phyloP scores from a whole-genome alignment of 257 asterid species.

The Jacaranda copaia region DNA sequence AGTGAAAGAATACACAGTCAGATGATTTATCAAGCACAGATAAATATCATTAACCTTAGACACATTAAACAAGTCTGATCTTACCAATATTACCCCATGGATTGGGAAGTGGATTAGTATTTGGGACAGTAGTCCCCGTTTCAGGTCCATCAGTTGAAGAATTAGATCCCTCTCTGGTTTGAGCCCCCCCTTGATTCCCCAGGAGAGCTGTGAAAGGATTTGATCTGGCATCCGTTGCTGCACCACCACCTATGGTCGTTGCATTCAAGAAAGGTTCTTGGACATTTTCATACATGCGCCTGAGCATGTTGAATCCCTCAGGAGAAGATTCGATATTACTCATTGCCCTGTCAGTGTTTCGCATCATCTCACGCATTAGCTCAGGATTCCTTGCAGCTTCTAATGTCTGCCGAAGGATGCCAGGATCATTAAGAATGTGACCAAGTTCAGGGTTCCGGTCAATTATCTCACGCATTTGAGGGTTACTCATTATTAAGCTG shows the following conservation, averaged over 20 bases:
- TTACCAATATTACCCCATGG: constrained; percentile 65
- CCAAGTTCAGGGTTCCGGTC: constrained; percentile 78
- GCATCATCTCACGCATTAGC: constrained; percentile 74
- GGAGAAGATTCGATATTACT: constrained; percentile 79
- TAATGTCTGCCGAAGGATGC: constrained; percentile 64
- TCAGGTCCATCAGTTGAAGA: constrained; percentile 56
- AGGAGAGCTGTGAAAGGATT: constrained; percentile 64
- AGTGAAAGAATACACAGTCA: constrained; percentile 14
- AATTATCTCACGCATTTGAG: constrained; percentile 74
- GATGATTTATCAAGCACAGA: constrained; percentile 9
- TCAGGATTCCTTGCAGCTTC: constrained; percentile 78
- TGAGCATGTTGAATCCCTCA: constrained; percentile 76
- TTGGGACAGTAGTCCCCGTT: constrained; percentile 58
- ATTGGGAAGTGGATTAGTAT: constrained; percentile 70
- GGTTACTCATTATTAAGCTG: constrained; percentile 68
- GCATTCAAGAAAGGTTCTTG: constrained; percentile 75
- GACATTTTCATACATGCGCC: constrained; percentile 77
- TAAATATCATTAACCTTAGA: background rate
- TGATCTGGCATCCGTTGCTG: constrained; percentile 51
- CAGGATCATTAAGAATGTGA: constrained; percentile 66
- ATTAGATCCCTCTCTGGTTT: constrained; percentile 53
- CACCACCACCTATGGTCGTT: constrained; percentile 53
- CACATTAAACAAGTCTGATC: constrained; percentile 16
- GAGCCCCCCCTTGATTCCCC: constrained; percentile 59
- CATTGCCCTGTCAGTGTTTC: constrained; percentile 72